Evolutionary conservation across 441 rosid genomes (phyloP).

Genomic region (Corymbia calophylla): DNA sequence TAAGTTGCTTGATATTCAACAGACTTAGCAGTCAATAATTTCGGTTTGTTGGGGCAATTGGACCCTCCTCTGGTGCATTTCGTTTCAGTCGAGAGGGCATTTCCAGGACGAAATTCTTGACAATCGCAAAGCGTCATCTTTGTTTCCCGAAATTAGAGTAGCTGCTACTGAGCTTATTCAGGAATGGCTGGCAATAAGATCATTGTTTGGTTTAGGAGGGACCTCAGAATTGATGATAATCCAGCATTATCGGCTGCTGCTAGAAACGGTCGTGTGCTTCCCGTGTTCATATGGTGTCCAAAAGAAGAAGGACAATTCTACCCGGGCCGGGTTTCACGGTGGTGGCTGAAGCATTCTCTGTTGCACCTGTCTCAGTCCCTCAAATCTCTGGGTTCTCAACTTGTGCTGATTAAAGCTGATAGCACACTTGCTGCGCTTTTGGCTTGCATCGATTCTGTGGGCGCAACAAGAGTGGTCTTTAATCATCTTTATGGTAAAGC

Average conservation of each 20-base stretch:
- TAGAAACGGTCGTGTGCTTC: constrained; percentile 62
- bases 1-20: not conserved
- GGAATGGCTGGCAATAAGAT: constrained; percentile 34
- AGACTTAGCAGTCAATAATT: not conserved
- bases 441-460: constrained; percentile 50
- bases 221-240: constrained; percentile 85
- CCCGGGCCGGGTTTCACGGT: constrained; percentile 87
- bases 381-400: constrained; percentile 72
- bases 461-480: constrained; percentile 77
- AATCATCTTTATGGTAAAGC: constrained; percentile 79
- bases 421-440: constrained; percentile 60
- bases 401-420: constrained; percentile 53
- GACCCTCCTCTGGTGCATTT: not conserved
- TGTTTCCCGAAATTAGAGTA: not conserved
- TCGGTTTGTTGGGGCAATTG: not conserved
- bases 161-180: not conserved
- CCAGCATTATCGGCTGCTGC: constrained; percentile 88
- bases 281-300: constrained; percentile 89
- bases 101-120: not conserved
- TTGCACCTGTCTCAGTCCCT: constrained; percentile 54
- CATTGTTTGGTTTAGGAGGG: constrained; percentile 93
- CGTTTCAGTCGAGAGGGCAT: not conserved
- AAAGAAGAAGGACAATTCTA: constrained; percentile 80
- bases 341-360: constrained; percentile 97
- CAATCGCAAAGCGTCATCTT: not conserved